Conservation (phyloP, 768 basidiomycete species). For the Hemileccinum impolitum region DNA sequence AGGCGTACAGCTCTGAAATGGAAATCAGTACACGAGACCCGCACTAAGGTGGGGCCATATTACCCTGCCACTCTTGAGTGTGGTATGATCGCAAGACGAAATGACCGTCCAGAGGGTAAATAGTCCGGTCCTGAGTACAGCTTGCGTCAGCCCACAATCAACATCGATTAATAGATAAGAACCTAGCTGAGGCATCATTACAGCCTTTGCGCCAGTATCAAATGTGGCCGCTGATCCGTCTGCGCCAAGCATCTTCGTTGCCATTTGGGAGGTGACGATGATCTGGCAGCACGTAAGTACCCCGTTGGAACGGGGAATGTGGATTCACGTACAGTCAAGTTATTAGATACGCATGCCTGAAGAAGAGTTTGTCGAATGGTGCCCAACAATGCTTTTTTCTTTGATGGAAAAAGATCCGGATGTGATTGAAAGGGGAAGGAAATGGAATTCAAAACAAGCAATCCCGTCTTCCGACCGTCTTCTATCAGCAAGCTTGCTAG, state of each 20-base stretch:
- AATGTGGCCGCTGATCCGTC: constrained; percentile 67
- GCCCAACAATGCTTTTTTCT: constrained; percentile 45
- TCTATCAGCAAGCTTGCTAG: constrained; percentile 12
- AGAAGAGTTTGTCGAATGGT: constrained; percentile 52
- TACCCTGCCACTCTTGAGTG: constrained; percentile 40
- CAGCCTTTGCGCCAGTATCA: constrained; percentile 57
- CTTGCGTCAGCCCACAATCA: constrained; percentile 5
- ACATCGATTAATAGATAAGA: constrained; percentile 12
- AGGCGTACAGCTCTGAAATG: constrained; percentile 38
- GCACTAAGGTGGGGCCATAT: constrained; percentile 22
- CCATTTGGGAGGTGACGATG: constrained; percentile 64
- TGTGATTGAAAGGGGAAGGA: constrained; percentile 62
- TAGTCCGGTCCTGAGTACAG: constrained; percentile 31
- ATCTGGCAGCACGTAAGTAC: constrained; percentile 33
- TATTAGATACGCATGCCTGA: constrained; percentile 43
- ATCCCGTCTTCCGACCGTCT: constrained; percentile 47
- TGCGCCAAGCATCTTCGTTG: constrained; percentile 60
- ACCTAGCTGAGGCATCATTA: constrained; percentile 70
- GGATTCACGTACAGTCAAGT: constrained; percentile 43
- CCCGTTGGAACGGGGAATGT: background rate
- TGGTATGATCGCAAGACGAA: constrained; percentile 42
- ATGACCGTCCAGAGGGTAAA: constrained; percentile 42
- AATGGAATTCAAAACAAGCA: constrained; percentile 66
- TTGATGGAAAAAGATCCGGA: constrained; percentile 36
- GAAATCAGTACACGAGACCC: constrained; percentile 11